Base-by-base conservation (phyloP, 768 basidiomycete species). In the Hygrocybe coccinea region DNA sequence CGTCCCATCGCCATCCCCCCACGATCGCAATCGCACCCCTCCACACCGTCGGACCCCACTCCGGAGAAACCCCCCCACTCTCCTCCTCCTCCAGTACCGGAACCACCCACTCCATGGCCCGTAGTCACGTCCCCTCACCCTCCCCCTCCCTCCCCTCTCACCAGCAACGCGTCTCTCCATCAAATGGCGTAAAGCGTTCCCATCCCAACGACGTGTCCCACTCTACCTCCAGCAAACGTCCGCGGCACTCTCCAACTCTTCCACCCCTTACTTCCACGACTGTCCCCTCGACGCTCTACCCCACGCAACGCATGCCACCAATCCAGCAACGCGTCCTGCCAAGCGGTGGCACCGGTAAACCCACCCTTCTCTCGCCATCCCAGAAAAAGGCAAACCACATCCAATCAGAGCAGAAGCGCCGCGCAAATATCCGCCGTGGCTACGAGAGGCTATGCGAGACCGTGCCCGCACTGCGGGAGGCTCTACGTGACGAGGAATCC, bases 331-430 rank as follows among this genome's bases (percentile, higher is more conserved):
- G 39, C 58, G 24, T 43, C 55, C 39, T 45, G 56, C 54, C 39
- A 36, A 17, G 49, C 60, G 41, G 57, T 57, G 11, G 25, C 34
- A 14, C 58, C 45, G 60, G 60, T 44, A 80, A 79, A 57, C 76
- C 75, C 29, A 65, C 78, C 1, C 76, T 93, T 22, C 79, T 95
- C 22, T 85, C 87, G 1, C 82, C 89, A 0, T 85, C 87, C 2
- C 90, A 94, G 76, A 95, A 95, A 68, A 91, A 94, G 66, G 87
- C 87, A 38, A 95, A 95, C 63, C 93, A 97, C 65, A 95, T 97
- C 60, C 88, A 91, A 62, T 89, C 86, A 2, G 94, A 97, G 73
- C 92, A 95, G 74, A 95, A 95, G 69, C 85, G 94, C 22, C 83
- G 94, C 33, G 91, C 91, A 12, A 94, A 93, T 63, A 95, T 97